Conservation (phyloP, 345 rosid genomes). For the Populus davidiana region DNA sequence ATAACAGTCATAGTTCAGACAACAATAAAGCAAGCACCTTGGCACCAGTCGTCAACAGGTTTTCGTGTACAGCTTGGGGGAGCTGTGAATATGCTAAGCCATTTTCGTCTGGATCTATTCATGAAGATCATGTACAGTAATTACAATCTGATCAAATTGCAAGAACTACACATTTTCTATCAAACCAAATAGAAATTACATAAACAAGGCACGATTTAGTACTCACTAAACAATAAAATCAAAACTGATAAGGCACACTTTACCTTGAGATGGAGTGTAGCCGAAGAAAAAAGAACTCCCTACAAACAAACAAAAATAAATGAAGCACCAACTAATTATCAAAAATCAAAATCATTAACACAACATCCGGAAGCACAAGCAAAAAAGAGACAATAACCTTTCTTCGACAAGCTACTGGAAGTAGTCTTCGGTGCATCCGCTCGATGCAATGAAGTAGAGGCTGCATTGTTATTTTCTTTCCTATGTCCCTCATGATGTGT, state of each 20-base stretch:
- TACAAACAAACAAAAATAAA: background rate
- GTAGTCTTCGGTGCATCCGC: slow-evolving; percentile 23
- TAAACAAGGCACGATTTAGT: background rate
- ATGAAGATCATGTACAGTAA: background rate
- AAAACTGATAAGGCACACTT: no score
- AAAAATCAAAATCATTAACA: background rate
- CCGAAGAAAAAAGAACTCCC: background rate
- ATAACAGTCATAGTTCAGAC: background rate
- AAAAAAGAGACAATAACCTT: slow-evolving; percentile 29
- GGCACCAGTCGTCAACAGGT: slow-evolving; percentile 41
- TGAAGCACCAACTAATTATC: background rate
- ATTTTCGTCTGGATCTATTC: slow-evolving; percentile 47
- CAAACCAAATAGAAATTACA: background rate
- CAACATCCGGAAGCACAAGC: background rate
- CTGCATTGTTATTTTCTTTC: slow-evolving; percentile 3
- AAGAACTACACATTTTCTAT: background rate
- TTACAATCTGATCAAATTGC: background rate
- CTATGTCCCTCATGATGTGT: slow-evolving; percentile 11
- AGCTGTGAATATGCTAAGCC: slow-evolving; percentile 49
- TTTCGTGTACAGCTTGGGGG: slow-evolving; percentile 51
- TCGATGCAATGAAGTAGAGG: slow-evolving; percentile 19
- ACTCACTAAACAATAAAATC: no score
- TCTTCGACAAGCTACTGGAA: slow-evolving; percentile 18
- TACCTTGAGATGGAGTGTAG: no score
- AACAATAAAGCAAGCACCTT: slow-evolving; percentile 35